Conservation (phyloP, 257 asterid genomes). For the Nyctanthes arbortristis region DNA sequence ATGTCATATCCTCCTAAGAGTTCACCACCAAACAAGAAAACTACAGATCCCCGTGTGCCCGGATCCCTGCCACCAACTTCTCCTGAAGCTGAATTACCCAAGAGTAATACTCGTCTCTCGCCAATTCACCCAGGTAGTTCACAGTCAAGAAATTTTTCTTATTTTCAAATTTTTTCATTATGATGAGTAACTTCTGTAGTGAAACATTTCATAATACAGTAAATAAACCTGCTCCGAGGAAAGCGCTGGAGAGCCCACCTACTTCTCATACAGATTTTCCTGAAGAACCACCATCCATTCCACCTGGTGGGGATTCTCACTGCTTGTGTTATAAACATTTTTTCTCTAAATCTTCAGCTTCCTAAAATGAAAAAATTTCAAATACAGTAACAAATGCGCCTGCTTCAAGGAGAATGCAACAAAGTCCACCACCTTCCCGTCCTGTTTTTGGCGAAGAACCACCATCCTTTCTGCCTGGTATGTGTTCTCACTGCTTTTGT, state of each 20-base stretch:
- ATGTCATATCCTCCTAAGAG: constrained; percentile 42
- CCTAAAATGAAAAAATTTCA: too few species aligned
- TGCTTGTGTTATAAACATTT: constrained; percentile 18
- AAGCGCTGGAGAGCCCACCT: constrained; percentile 34
- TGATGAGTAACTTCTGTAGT: constrained; percentile 13
- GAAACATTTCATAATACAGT: constrained; percentile 27
- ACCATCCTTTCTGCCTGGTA: constrained; percentile 48
- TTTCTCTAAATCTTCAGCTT: constrained; percentile 18
- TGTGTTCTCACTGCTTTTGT: constrained; percentile 24
- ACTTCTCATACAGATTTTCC: constrained; percentile 32
- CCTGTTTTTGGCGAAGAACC: constrained; percentile 36
- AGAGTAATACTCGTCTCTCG: constrained; percentile 28
- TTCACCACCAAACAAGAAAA: constrained; percentile 43
- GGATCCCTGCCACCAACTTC: constrained; percentile 45
- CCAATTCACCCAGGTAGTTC: constrained; percentile 53
- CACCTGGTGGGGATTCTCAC: constrained; percentile 43
- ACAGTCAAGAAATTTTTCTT: constrained; percentile 7
- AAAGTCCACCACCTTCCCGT: constrained; percentile 36
- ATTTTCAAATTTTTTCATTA: constrained; percentile 1
- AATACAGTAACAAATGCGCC: too few species aligned
- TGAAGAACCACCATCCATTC: constrained; percentile 39
- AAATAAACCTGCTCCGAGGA: constrained; percentile 31
- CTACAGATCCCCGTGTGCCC: constrained; percentile 35
- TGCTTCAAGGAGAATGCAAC: constrained; percentile 33
- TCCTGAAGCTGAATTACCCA: constrained; percentile 43